phyloP scores from a whole-genome alignment of 2,329 filamentous ascomycete species.

The Pseudocercospora crystallina region DNA sequence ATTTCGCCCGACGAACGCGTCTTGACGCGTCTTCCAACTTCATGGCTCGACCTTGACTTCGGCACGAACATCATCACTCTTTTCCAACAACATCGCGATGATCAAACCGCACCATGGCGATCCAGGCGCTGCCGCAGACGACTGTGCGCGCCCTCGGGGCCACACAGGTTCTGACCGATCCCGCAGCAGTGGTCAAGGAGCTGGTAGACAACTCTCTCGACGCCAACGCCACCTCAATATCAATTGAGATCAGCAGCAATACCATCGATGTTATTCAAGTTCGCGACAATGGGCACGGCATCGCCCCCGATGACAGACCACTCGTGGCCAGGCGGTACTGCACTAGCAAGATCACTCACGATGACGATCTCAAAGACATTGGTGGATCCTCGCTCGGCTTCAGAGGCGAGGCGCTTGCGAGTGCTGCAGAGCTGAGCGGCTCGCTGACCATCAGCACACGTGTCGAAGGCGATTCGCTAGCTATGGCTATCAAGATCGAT shows the following conservation, averaged over 20 bases:
- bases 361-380: slow-evolving; percentile 60
- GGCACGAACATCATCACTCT: too few species aligned
- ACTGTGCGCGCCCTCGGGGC: slow-evolving; percentile 60
- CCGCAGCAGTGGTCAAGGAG: slow-evolving; percentile 68
- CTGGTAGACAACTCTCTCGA: slow-evolving; percentile 77
- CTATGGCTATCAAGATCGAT: slow-evolving; percentile 52
- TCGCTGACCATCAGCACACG: slow-evolving; percentile 62
- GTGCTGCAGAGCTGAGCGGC: slow-evolving; percentile 59
- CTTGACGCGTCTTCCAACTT: too few species aligned
- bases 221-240: slow-evolving; percentile 65
- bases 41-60: too few species aligned
- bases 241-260: slow-evolving; percentile 64
- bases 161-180: slow-evolving; percentile 59
- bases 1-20: too few species aligned
- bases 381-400: slow-evolving; percentile 69
- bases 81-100: neutral
- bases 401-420: slow-evolving; percentile 71
- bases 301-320: slow-evolving; percentile 61
- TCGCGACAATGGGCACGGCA: slow-evolving; percentile 72
- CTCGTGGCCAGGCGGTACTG: slow-evolving; percentile 65
- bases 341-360: slow-evolving; percentile 70
- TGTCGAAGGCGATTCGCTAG: slow-evolving; percentile 61
- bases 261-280: slow-evolving; percentile 69
- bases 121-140: slow-evolving; percentile 43
- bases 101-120: slow-evolving; percentile 32